phyloP scores from a whole-genome alignment of 116 monocot species.

The Trichopus zeylanicus region DNA sequence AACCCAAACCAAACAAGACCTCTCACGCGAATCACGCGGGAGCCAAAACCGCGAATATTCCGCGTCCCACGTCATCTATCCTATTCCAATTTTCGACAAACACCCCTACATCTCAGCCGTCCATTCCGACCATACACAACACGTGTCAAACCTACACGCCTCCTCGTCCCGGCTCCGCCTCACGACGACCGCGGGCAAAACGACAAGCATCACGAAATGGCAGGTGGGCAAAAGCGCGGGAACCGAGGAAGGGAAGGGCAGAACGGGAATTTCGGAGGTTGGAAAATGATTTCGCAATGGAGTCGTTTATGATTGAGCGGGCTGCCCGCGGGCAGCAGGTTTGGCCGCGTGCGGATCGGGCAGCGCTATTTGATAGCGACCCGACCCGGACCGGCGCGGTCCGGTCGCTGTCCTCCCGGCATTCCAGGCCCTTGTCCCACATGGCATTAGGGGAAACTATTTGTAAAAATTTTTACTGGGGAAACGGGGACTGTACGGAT shows the following conservation, averaged over 20 bases:
- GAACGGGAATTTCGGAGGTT: background rate
- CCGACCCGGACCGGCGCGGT: background rate
- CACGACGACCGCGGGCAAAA: background rate
- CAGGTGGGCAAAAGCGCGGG: background rate
- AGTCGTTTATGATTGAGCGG: conserved; percentile 42
- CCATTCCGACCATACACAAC: background rate
- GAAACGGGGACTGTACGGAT: background rate
- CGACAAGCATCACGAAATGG: background rate
- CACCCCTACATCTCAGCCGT: background rate
- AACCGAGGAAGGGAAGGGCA: background rate
- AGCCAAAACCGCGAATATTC: background rate
- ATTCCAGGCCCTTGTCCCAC: conserved; percentile 4
- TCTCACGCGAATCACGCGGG: conserved; percentile 1
- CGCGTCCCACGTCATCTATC: background rate
- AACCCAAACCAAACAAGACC: background rate
- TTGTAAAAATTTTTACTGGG: too few relatives aligned
- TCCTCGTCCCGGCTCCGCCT: background rate
- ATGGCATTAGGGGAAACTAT: too few relatives aligned
- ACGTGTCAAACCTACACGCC: background rate
- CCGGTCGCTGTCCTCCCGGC: background rate
- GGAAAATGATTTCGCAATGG: conserved; percentile 40
- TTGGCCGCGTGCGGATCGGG: background rate
- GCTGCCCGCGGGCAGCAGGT: background rate
- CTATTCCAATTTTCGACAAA: background rate
- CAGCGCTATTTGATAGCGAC: conserved; percentile 1